Base-by-base conservation (phyloP, 108 stramenopile genomes). In the Discostella pseudostelligera region DNA sequence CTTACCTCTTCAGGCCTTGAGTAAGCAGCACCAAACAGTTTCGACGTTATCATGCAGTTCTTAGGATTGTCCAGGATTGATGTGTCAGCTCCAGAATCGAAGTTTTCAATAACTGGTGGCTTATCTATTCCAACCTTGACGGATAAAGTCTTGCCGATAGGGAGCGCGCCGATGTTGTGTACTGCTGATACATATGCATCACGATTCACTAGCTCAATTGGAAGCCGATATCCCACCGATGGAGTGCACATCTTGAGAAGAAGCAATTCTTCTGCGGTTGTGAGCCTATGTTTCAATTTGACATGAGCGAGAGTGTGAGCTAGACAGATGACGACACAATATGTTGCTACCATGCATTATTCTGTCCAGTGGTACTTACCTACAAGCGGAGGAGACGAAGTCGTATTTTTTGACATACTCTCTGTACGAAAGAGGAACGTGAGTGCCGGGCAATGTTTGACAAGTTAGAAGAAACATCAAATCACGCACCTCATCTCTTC, bases 11-110 rank as follows among this genome's bases (percentile, higher is more conserved):
- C 89, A 9, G 92, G 92, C 49, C 92, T 66, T 28, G 80, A 80
- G 56, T 96, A 96, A 5, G 90, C 91, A 35, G 90, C 92, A 19
- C 95, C 95, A 72, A 96, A 96, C 11, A 96, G 57, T 58, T 96
- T 96, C 8, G 88, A 83, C 25, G 87, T 78, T 46, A 91, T 75
- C 86, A 86, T 88, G 20, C 81, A 83, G 55, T 93, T 92, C 76
- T 91, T 92, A 3, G 88, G 93, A 70, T 93, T 91, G 49, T 91
- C 85, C 17, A 96, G 59, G 36, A 92, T 93, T 9, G 87, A 83
- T 22, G 72, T 81, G 65, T 94, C 92, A n/a, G 84, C 79, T 19
- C 84, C 87, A 42, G 62, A 71, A 63, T 96, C 95, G 65, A 90
- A 93, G 61, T 96, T 92, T 37, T 88, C 87, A 39, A 93, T 69